Evolutionary conservation across 2,329 filamentous ascomycete genomes (phyloP), one percentile per base, ranked within the genome.

Genomic region (Botrytis pseudocinerea): DNA sequence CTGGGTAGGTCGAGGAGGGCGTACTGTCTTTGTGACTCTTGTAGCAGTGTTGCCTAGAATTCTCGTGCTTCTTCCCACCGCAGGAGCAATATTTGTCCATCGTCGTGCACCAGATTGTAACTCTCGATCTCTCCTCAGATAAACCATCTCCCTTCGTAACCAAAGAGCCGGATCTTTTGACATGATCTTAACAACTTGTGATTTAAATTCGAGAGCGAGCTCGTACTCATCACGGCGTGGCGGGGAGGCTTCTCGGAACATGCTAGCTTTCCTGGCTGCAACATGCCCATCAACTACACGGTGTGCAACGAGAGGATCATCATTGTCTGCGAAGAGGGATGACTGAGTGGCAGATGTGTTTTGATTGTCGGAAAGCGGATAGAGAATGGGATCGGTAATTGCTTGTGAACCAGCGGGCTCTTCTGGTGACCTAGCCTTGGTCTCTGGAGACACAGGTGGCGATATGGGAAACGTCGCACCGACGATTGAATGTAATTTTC

Each of bases 361-460:
- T 71, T 71, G 72, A 16, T 79, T 73, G 20, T 88, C 86, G 62
- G 71, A 69, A 54, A 84, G 83, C 16, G 88, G 88, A 76, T 88
- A 91, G 46, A 91, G 82, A 48, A 91, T 88, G 2, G 88, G 88
- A 74, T 90, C 89, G 75, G 84, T 76, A 40, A 76, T 72, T 64
- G 66, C 83, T 71, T 85, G 80, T 4, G 81, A 79, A 59, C 40
- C 51, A 62, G 83, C 80, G 20, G 74, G 69, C 14, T 78, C 75
- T 38, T 78, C 76, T n/a, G 76, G 73, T 8, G 63, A 70, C 61
- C 74, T 61, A 35, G 46, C 75, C 72, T 77, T 78, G 73, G 82
- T 84, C 73, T 84, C 84, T 16, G 86, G 86, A 46, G 89, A 90
- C 71, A 90, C 85, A 5, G 89, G 89, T 40, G 89, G 89, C 48